phyloP scores from a whole-genome alignment of 2,329 filamentous ascomycete genomes.

The Colletotrichum tamarilloi region DNA sequence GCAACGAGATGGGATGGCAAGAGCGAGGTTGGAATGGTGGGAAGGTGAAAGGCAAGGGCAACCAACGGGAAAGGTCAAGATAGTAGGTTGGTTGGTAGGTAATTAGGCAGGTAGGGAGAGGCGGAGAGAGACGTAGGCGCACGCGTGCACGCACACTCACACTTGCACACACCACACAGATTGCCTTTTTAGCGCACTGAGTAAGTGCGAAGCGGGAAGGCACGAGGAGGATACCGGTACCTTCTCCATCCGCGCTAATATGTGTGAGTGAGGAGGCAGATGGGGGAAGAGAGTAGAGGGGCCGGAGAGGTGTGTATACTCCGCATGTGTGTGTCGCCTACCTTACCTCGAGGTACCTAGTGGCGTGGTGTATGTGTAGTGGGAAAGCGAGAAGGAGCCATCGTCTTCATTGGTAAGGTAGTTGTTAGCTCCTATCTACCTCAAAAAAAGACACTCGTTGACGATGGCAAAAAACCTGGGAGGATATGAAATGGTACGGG shows the following conservation, averaged over 20 bases:
- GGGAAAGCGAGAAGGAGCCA: neutral
- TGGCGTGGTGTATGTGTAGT: slow-evolving; percentile 15
- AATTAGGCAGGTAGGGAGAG: neutral
- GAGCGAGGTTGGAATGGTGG: slow-evolving; percentile 23
- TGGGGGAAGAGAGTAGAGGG: neutral
- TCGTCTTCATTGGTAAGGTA: neutral
- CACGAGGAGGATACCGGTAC: neutral
- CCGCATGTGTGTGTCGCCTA: slow-evolving; percentile 4
- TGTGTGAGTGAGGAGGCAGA: neutral
- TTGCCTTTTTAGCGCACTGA: neutral
- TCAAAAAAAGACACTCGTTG: neutral
- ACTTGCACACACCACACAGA: neutral
- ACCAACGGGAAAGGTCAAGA: neutral
- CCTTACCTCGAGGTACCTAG: too few relatives aligned
- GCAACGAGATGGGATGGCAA: slow-evolving; percentile 34
- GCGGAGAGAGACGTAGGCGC: slow-evolving; percentile 3
- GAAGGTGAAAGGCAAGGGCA: slow-evolving; percentile 13
- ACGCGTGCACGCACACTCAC: slow-evolving; percentile 9
- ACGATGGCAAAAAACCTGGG: neutral
- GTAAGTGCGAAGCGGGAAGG: slow-evolving; percentile 17
- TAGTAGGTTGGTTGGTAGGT: neutral
- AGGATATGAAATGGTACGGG: neutral
- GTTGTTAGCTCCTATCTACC: neutral
- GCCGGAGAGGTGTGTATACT: neutral
- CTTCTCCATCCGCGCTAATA: neutral